Evolutionary conservation across 169 alveolate genomes (phyloP).

Genomic region (Sarcocystis neurona): DNA sequence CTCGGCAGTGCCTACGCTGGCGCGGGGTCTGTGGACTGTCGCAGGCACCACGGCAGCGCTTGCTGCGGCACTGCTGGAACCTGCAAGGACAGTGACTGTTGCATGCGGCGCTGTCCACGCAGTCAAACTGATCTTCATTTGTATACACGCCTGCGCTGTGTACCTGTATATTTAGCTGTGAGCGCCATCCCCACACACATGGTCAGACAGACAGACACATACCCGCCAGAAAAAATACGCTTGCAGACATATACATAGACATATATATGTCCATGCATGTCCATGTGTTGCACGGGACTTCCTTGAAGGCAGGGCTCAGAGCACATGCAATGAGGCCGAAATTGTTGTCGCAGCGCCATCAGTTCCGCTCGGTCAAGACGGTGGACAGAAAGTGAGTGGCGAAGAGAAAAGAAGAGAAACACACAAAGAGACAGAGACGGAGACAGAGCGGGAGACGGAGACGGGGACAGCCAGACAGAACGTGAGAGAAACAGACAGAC

Average conservation of each 20-base stretch:
- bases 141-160: background rate
- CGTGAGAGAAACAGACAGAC: background rate
- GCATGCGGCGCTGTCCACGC: background rate
- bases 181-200: background rate
- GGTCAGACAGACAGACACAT: background rate
- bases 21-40: background rate
- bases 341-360: background rate
- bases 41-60: conserved; percentile 4
- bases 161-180: background rate
- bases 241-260: background rate
- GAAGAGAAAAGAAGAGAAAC: background rate
- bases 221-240: background rate
- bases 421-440: background rate
- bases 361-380: background rate
- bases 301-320: background rate
- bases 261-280: background rate
- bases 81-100: background rate
- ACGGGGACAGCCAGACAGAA: background rate
- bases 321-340: background rate
- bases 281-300: background rate
- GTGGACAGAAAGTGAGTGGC: background rate
- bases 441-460: background rate
- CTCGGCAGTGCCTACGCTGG: conserved; percentile 25
- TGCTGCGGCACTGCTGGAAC: conserved; percentile 3
- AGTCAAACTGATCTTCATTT: background rate